Percentiles rank a stretch among this genome's conserved stretches.
These are phyloP conservation scores for Globisporangium spinosum DNA, from an alignment of 352 stramenopile species.

Conservation along the genomic window DNA sequence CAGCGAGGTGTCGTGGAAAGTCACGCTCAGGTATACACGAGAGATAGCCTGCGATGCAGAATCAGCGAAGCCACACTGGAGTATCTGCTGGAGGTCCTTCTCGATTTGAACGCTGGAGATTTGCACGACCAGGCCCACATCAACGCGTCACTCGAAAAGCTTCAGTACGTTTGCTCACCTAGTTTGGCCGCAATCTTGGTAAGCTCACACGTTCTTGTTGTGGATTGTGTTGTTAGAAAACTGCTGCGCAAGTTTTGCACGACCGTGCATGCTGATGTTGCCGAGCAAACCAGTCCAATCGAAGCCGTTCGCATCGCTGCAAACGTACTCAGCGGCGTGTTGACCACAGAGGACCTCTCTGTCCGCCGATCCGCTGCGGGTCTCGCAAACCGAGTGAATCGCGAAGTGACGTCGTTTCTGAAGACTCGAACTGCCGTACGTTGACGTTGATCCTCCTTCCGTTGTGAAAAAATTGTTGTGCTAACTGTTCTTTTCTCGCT, in stretches of 20 bases:
- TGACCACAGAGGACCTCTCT: slow-evolving; percentile 17
- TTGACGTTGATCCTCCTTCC: background rate
- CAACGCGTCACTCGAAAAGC: slow-evolving; percentile 1
- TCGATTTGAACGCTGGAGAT: background rate
- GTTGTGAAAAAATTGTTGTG: background rate
- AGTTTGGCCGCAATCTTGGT: background rate
- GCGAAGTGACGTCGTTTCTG: slow-evolving; percentile 14
- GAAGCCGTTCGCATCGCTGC: slow-evolving; percentile 14
- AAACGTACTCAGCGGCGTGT: slow-evolving; percentile 4
- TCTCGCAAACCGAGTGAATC: slow-evolving; percentile 10
- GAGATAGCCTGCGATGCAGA: background rate
- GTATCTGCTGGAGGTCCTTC: slow-evolving; percentile 11
- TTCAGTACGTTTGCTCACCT: slow-evolving; percentile 7
- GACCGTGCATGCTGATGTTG: slow-evolving; percentile 7
- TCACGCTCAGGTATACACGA: background rate
- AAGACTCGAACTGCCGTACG: slow-evolving; percentile 9
- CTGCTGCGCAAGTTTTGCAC: slow-evolving; percentile 6
- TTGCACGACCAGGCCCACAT: background rate
- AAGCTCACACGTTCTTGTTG: background rate
- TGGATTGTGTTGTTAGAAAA: slow-evolving; percentile 7
- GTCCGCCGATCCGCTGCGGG: slow-evolving; percentile 12
- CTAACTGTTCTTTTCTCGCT: background rate
- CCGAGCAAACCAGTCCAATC: slow-evolving; percentile 1
- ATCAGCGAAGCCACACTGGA: slow-evolving; percentile 10
- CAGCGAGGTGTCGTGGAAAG: slow-evolving; percentile 6